A percentile compares a stretch with the other conserved stretches of the same genome.
Conservation (phyloP, 805 yeast species). For the Ogataea minuta region DNA sequence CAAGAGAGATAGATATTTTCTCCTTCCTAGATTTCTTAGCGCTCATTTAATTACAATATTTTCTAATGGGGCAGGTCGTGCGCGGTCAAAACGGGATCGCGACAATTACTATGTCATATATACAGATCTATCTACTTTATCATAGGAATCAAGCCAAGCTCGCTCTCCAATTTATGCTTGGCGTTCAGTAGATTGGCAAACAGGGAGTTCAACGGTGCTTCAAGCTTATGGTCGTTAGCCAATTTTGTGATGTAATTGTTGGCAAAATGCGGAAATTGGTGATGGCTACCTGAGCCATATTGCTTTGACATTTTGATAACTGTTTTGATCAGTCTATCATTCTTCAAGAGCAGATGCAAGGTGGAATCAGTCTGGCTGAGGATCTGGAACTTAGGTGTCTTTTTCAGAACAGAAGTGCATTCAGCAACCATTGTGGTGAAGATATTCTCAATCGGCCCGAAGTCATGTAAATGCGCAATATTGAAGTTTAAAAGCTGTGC, state of each 20-base stretch:
- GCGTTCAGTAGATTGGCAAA: neutral
- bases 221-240: constrained; percentile 2
- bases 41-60: constrained; percentile 4
- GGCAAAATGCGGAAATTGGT: constrained; percentile 5
- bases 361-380: constrained; percentile 18
- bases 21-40: constrained; percentile 8
- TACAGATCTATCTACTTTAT: constrained; percentile 2
- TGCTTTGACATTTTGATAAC: constrained; percentile 8
- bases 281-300: neutral
- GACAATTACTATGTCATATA: constrained; percentile 1
- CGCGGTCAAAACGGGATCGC: constrained; percentile 1
- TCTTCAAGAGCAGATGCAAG: constrained; percentile 15
- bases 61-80: constrained; percentile 8
- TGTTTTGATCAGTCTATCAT: constrained; percentile 15
- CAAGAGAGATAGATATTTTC: constrained; percentile 6
- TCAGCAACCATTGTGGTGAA: constrained; percentile 16
- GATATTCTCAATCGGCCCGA: constrained; percentile 7
- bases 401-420: constrained; percentile 13
- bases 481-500: constrained; percentile 11
- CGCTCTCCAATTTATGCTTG: neutral
- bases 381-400: constrained; percentile 5
- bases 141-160: constrained; percentile 1
- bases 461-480: neutral
- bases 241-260: constrained; percentile 8
- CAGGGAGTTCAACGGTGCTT: constrained; percentile 1